phyloP scores from a whole-genome alignment of 2,329 filamentous ascomycete species.

The Xylaria sp. region DNA sequence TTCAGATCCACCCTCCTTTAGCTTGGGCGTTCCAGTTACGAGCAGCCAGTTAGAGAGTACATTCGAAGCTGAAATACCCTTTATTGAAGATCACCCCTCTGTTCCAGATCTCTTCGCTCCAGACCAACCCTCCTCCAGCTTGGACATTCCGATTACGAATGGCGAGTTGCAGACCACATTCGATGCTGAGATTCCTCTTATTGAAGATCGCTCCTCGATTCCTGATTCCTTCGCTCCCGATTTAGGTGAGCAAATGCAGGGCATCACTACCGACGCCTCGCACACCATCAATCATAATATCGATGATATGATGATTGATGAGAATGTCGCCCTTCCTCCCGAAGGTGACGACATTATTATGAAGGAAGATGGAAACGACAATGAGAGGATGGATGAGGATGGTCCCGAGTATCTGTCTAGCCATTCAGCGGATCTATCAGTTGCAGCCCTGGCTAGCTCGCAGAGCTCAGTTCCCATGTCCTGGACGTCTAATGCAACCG shows the following conservation, averaged over 20 bases:
- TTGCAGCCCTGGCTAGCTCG: too few relatives aligned
- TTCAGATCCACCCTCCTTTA: too few relatives aligned
- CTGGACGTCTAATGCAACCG: not conserved
- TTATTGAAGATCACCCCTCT: not conserved
- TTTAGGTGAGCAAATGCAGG: not conserved
- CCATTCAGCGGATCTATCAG: too few relatives aligned
- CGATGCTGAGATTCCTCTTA: not conserved
- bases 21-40: not conserved
- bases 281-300: not conserved
- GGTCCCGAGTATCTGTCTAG: too few relatives aligned
- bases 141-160: not conserved
- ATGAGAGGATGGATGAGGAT: not conserved
- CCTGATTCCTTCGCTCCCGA: not conserved
- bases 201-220: not conserved
- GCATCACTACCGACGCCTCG: not conserved
- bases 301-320: not conserved
- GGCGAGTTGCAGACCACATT: not conserved
- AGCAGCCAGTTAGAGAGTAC: not conserved
- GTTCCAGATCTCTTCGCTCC: not conserved
- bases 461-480: not conserved
- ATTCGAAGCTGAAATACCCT: not conserved
- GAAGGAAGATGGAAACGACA: not conserved
- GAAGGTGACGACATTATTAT: not conserved
- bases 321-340: not conserved
- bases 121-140: not conserved